Evolutionary conservation across 108 stramenopile species (phyloP).

Genomic region (Aurantiochytrium sp.): DNA sequence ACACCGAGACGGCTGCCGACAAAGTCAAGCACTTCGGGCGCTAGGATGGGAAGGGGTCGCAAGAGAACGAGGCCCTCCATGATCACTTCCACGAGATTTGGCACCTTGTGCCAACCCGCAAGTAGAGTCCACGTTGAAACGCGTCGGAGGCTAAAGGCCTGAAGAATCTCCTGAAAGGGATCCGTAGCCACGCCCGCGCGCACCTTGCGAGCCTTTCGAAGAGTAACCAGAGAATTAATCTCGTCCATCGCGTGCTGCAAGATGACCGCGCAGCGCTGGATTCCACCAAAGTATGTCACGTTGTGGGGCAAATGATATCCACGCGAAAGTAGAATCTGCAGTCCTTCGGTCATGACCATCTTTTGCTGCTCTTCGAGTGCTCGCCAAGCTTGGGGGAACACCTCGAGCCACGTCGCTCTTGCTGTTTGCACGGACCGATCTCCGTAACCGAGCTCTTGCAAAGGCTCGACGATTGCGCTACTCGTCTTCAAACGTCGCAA

Average conservation of each 20-base stretch:
- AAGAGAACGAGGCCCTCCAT: neutral
- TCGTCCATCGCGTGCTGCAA: neutral
- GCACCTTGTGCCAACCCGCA: neutral
- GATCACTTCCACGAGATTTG: neutral
- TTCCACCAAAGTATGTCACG: neutral
- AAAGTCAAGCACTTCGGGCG: neutral
- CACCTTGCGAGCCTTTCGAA: neutral
- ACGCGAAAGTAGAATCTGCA: neutral
- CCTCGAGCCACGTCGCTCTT: neutral
- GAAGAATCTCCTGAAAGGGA: neutral
- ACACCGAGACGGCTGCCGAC: neutral
- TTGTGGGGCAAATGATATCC: neutral
- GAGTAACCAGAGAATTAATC: neutral
- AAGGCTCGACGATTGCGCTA: neutral
- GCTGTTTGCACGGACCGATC: neutral
- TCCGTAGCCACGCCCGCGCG: neutral
- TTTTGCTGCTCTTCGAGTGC: conserved; percentile 9
- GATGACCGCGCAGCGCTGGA: neutral
- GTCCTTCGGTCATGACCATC: neutral
- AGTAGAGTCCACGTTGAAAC: neutral
- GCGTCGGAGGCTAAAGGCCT: neutral
- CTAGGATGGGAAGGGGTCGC: neutral
- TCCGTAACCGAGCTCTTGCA: neutral
- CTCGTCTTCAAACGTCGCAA: neutral
- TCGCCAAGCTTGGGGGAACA: neutral